Conservation (phyloP, 371 early-diverging fungal genomes). For the Thermomucor indicae-seudaticae region DNA sequence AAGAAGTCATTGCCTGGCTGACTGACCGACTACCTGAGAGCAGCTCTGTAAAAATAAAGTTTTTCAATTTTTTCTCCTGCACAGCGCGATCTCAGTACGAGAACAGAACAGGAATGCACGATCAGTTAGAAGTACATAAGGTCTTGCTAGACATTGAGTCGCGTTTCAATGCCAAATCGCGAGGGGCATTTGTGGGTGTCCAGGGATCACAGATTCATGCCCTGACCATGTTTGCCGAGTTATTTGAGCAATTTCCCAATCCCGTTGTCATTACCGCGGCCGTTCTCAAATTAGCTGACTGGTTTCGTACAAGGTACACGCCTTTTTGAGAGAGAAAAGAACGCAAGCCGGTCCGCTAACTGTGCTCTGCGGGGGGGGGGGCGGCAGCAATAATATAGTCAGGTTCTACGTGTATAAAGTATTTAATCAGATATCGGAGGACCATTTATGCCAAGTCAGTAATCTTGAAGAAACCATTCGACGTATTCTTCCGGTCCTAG, state of each 20-base stretch:
- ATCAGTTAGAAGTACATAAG: slow-evolving; percentile 29
- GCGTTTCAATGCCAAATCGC: slow-evolving; percentile 38
- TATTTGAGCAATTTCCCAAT: slow-evolving; percentile 52
- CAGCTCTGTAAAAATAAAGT: too few relatives aligned
- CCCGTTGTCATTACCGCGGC: slow-evolving; percentile 56
- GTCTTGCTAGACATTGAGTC: slow-evolving; percentile 31
- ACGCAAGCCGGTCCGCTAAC: too few relatives aligned
- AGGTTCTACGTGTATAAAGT: slow-evolving; percentile 52
- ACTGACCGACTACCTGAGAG: too few relatives aligned
- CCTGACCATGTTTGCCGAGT: slow-evolving; percentile 42
- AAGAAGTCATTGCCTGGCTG: too few relatives aligned
- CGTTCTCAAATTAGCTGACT: slow-evolving; percentile 55
- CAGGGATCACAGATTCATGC: slow-evolving; percentile 50
- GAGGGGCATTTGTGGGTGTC: slow-evolving; percentile 23
- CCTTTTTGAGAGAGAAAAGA: not conserved
- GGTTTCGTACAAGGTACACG: slow-evolving; percentile 47
- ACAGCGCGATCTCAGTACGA: not conserved
- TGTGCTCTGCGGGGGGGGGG: too few relatives aligned
- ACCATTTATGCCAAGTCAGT: slow-evolving; percentile 48
- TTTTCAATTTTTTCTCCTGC: too few relatives aligned
- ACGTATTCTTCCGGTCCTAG: slow-evolving; percentile 47
- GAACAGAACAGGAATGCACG: not conserved
- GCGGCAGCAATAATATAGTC: slow-evolving; percentile 48
- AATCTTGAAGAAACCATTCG: slow-evolving; percentile 52
- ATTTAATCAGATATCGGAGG: slow-evolving; percentile 40